Evolutionary conservation across 2,329 filamentous ascomycete genomes (phyloP).

Genomic region (Xylariaceae sp.): DNA sequence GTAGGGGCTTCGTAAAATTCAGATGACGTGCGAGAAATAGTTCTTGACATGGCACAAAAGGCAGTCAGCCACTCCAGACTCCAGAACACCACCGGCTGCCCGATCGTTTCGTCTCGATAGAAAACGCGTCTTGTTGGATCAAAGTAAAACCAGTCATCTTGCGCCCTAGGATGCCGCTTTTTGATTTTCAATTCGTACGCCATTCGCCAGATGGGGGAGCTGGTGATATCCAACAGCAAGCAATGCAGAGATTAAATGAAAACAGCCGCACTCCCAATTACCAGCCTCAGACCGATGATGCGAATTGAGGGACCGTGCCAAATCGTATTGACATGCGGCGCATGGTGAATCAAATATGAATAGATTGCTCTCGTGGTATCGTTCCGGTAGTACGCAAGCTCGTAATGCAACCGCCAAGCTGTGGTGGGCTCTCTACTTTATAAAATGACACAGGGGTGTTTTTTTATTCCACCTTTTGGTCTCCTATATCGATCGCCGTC

Average conservation of each 20-base stretch:
- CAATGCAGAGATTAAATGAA: conserved; percentile 26
- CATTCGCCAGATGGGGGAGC: conserved; percentile 37
- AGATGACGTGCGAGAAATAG: conserved; percentile 6
- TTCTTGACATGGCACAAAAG: conserved; percentile 22
- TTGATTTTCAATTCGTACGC: conserved; percentile 37
- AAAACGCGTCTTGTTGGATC: conserved; percentile 25
- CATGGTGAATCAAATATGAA: conserved; percentile 16
- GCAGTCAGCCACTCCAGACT: conserved; percentile 23
- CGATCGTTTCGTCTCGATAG: conserved; percentile 23
- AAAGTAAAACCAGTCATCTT: conserved; percentile 28
- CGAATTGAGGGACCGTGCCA: conserved; percentile 7
- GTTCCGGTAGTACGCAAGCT: conserved; percentile 20
- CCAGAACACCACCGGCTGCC: conserved; percentile 29
- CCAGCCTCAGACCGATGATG: conserved; percentile 11
- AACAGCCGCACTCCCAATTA: conserved; percentile 18
- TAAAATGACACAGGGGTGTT: conserved; percentile 41
- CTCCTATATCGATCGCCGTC: conserved; percentile 25
- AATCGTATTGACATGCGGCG: conserved; percentile 14
- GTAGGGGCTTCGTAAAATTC: too few species aligned
- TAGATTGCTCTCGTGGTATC: conserved; percentile 21
- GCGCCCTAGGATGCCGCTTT: conserved; percentile 31
- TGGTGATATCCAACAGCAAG: conserved; percentile 28
- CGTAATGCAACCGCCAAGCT: conserved; percentile 14
- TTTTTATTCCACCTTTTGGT: conserved; percentile 27
- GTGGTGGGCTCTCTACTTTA: conserved; percentile 24